Base-by-base conservation (phyloP, 306 rosid genomes). In the Quillaja saponaria region DNA sequence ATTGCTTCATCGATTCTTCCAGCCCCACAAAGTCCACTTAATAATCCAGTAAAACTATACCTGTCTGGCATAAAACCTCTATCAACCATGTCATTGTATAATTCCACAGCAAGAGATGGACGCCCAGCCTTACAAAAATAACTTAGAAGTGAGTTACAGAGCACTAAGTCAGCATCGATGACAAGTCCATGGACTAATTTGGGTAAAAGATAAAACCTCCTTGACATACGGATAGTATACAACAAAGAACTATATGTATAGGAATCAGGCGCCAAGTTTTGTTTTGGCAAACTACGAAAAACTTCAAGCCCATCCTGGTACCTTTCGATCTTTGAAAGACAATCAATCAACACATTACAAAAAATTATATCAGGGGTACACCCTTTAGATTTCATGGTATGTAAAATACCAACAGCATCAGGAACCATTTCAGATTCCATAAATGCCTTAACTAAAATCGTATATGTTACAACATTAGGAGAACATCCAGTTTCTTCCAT, bases 121-220 rank as follows among this genome's bases (percentile, higher is more conserved):
- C 20, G 54, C 28, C 81, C 80, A 7, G 83, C 82, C 66, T 79
- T 81, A 64, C 66, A 6, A 9, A 64, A 67, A 68, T 58, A 79
- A 49, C 68, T 77, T n/a, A 87, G 67, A 61, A 87, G 80, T 10
- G 88, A 73, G 72, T 87, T 87, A 47, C 76, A 81, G 34, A 78
- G 69, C 15, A 81, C 81, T 67, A 84, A 54, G 77, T 87, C 95
- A 58, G 60, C 65, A 58, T 77, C 79, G 58, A 47, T n/a, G 16
- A 38, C 13, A 72, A 58, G 52, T 55, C 77, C 59, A 34, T 42
- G 11, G 42, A 46, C 72, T 63, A 80, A 42, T 55, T 84, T 50
- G 51, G 82, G 81, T 54, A 81, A 67, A 47, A 77, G 81, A 58
- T 50, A 18, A 73, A 82, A 73, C 74, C 37, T 71, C 67, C 81